Conservation (phyloP, 1,284 basidiomycete species). For the Fistulinella cinereoalba region DNA sequence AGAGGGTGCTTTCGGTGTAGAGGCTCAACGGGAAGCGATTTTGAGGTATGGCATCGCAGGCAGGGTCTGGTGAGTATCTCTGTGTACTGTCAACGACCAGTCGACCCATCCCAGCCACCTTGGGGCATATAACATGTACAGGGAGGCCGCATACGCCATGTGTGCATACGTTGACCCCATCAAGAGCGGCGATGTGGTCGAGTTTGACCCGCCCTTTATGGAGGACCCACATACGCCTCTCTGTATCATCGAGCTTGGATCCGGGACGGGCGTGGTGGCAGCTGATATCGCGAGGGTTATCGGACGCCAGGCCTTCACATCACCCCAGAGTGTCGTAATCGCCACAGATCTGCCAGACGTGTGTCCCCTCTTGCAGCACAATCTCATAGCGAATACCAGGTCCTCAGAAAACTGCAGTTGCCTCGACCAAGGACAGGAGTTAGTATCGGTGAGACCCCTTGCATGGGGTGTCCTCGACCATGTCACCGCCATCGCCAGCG, state of each 20-base stretch:
- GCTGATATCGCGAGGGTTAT: constrained; percentile 43
- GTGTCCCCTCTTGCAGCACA: constrained; percentile 56
- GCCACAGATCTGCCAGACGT: constrained; percentile 73
- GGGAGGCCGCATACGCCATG: constrained; percentile 73
- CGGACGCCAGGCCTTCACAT: not conserved
- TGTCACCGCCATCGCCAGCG: constrained; percentile 37
- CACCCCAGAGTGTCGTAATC: constrained; percentile 42
- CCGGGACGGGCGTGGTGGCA: constrained; percentile 66
- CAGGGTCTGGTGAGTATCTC: constrained; percentile 58
- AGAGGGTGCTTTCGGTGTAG: constrained; percentile 38
- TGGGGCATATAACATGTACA: constrained; percentile 24
- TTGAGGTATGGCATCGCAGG: constrained; percentile 71
- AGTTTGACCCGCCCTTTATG: constrained; percentile 62
- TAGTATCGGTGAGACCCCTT: constrained; percentile 62
- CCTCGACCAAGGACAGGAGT: no score
- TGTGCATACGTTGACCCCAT: constrained; percentile 52
- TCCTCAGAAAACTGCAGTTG: no score
- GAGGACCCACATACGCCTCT: constrained; percentile 4
- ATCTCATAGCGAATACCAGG: no score
- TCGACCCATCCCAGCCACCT: not conserved
- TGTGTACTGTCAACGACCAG: constrained; percentile 1
- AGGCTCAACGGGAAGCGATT: constrained; percentile 60
- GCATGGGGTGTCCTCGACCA: constrained; percentile 60
- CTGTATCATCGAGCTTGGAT: constrained; percentile 61
- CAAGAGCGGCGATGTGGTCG: constrained; percentile 33